These are phyloP conservation scores for Dictyostelium brefeldianum DNA, from an alignment of 78 protist genomes.

Conservation along the genomic window DNA sequence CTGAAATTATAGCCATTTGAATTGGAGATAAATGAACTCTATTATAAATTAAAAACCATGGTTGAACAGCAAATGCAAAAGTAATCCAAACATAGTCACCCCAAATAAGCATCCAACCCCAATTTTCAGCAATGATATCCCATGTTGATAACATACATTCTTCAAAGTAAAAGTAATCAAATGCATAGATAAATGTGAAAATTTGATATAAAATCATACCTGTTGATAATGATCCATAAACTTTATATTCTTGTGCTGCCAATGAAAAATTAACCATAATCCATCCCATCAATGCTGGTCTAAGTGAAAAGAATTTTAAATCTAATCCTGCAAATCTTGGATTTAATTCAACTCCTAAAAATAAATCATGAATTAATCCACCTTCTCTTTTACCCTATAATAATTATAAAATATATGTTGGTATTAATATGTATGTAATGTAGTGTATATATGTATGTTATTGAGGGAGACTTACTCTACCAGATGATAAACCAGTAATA, in stretches of 20 bases:
- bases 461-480: background rate
- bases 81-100: conserved; percentile 31
- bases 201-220: conserved; percentile 36
- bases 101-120: conserved; percentile 27
- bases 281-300: conserved; percentile 40
- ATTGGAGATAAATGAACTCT: conserved; percentile 27
- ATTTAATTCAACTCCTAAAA: conserved; percentile 38
- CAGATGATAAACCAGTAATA: conserved; percentile 22
- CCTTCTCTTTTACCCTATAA: conserved; percentile 26
- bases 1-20: conserved; percentile 25
- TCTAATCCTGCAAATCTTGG: conserved; percentile 34
- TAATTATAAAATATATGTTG: too few species aligned
- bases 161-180: conserved; percentile 34
- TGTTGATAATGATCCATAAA: conserved; percentile 19
- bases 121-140: conserved; percentile 35
- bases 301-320: conserved; percentile 23
- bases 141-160: conserved; percentile 26
- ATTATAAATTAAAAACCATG: conserved; percentile 30
- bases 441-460: too few species aligned
- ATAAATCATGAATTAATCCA: conserved; percentile 22
- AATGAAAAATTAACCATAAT: conserved; percentile 37
- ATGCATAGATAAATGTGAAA: conserved; percentile 32
- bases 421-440: too few species aligned
- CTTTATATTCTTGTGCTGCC: conserved; percentile 26
- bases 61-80: conserved; percentile 31